Conservation (phyloP, 805 yeast genomes). For the Spathaspora girioi region DNA sequence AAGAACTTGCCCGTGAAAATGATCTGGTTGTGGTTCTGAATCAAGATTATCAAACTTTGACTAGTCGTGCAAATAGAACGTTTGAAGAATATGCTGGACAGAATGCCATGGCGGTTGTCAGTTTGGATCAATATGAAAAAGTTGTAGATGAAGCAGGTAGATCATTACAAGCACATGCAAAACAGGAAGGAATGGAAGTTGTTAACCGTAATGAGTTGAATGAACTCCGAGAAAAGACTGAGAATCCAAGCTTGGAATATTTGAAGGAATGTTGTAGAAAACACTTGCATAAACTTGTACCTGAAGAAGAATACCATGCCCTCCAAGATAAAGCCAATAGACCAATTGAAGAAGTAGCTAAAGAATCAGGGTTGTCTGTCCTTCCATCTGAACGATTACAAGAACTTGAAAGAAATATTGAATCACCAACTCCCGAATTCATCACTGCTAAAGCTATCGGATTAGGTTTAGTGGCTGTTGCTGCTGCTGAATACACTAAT, state of each 20-base stretch:
- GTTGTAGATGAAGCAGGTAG: constrained; percentile 3
- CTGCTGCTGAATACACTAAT: constrained; percentile 9
- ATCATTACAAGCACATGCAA: constrained; percentile 15
- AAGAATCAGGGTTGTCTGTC: constrained; percentile 6
- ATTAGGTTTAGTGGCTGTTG: constrained; percentile 11
- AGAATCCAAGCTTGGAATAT: constrained; percentile 24
- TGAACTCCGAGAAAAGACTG: constrained; percentile 8
- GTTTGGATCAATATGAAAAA: constrained; percentile 8
- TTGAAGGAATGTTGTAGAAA: constrained; percentile 16
- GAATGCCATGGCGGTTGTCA: constrained; percentile 5
- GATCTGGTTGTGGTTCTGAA: constrained; percentile 3
- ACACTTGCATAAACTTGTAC: constrained; percentile 1
- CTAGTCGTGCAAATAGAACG: constrained; percentile 2
- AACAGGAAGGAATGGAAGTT: constrained; percentile 17
- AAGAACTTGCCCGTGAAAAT: constrained; percentile 13
- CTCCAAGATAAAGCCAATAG: neutral
- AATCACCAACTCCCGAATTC: constrained; percentile 15
- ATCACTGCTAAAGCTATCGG: constrained; percentile 19
- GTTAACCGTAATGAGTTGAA: constrained; percentile 8
- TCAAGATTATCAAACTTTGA: constrained; percentile 12
- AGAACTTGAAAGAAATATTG: constrained; percentile 3
- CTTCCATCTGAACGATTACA: constrained; percentile 3
- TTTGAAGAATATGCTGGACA: constrained; percentile 8
- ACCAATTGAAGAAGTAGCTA: neutral
- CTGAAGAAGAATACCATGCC: constrained; percentile 8